Conservation (phyloP, 164 flowering plant species). For the Nymphaea thermarum region DNA sequence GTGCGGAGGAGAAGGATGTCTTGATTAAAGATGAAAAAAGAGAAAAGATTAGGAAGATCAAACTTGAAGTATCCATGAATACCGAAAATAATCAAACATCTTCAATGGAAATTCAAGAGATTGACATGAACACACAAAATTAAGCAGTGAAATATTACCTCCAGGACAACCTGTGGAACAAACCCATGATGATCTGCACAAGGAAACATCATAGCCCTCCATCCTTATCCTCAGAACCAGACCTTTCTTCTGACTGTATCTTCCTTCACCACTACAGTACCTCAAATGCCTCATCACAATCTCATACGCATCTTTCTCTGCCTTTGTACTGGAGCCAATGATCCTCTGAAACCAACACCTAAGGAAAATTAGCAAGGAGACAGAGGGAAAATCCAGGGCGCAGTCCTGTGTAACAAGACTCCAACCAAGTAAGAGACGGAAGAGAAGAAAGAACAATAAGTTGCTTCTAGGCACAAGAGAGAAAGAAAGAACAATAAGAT, state of each 20-base stretch:
- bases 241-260: constrained; percentile 20
- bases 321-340: constrained; percentile 15
- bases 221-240: constrained; percentile 22
- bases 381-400: neutral
- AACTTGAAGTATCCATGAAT: neutral
- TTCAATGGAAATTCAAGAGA: neutral
- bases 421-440: neutral
- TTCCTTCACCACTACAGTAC: constrained; percentile 11
- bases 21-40: no score
- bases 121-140: neutral
- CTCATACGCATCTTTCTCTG: constrained; percentile 23
- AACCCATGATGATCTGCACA: constrained; percentile 36
- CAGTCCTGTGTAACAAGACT: neutral
- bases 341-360: constrained; percentile 21
- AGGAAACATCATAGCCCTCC: constrained; percentile 33
- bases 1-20: no score
- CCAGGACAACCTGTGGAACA: constrained; percentile 22
- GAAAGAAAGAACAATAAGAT: neutral
- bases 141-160: constrained; percentile 12
- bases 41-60: neutral
- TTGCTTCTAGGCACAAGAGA: neutral
- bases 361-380: neutral
- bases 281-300: constrained; percentile 23
- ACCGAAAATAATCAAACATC: no score
- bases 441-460: neutral